phyloP scores from a whole-genome alignment of 805 yeast species.

The Maudiozyma serrabonitensis region DNA sequence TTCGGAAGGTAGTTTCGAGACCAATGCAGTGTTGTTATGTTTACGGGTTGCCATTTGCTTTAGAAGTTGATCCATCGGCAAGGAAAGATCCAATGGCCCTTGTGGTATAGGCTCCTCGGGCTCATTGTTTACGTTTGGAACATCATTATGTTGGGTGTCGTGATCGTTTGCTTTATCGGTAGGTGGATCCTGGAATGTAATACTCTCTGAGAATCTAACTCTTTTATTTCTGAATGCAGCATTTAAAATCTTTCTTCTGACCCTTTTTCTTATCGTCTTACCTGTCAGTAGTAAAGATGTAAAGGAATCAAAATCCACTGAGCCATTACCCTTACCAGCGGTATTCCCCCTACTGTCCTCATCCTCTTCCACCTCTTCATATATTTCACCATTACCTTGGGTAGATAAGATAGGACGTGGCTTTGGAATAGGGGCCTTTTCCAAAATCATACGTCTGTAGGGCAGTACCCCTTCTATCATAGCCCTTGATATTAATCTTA shows the following conservation, averaged over 20 bases:
- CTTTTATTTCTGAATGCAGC: slow-evolving; percentile 40
- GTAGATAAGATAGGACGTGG: slow-evolving; percentile 71
- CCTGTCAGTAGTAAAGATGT: slow-evolving; percentile 81
- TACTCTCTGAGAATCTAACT: slow-evolving; percentile 66
- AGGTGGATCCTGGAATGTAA: slow-evolving; percentile 32
- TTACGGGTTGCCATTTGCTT: slow-evolving; percentile 32
- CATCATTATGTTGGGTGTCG: slow-evolving; percentile 8
- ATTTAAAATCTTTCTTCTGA: slow-evolving; percentile 25
- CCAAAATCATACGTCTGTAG: slow-evolving; percentile 40
- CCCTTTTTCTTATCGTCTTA: slow-evolving; percentile 43
- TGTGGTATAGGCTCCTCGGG: background rate
- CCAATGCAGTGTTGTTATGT: slow-evolving; percentile 16
- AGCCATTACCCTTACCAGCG: slow-evolving; percentile 13
- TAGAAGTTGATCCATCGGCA: slow-evolving; percentile 72
- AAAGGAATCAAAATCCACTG: slow-evolving; percentile 75
- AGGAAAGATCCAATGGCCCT: slow-evolving; percentile 43
- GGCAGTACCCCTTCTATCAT: slow-evolving; percentile 43
- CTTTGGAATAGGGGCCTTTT: slow-evolving; percentile 57
- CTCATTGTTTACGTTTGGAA: slow-evolving; percentile 2
- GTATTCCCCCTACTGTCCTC: slow-evolving; percentile 12
- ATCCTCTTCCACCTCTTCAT: slow-evolving; percentile 31
- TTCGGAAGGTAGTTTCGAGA: slow-evolving; percentile 25
- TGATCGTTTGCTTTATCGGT: slow-evolving; percentile 2
- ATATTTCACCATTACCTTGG: slow-evolving; percentile 42
- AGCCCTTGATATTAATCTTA: slow-evolving; percentile 71